Evolutionary conservation across 2,329 filamentous ascomycete genomes (phyloP), one percentile per base, ranked within the genome.

Genomic region (Talaromyces pinophilus): DNA sequence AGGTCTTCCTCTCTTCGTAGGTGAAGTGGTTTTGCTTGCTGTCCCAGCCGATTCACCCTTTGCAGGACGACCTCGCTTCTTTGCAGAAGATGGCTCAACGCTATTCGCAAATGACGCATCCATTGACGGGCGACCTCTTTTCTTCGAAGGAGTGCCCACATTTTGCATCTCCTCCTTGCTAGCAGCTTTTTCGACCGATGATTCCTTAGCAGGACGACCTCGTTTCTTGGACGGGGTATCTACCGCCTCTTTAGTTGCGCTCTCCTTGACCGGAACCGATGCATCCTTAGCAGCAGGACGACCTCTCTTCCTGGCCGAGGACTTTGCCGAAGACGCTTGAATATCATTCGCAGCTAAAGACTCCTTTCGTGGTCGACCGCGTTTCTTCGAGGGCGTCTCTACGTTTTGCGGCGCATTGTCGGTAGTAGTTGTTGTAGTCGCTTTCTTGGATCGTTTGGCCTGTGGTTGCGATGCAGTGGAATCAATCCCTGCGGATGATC

Each of bases 281-380:
- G 33, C 8, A 40, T 38, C n/a, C 17, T 59, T 59, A 46, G 44
- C n/a, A 22, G 54, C 30, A 40, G 54, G 54, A 59, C 54, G 54
- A 25, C 54, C 54, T 19, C 54, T 19, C 30, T 57, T 38, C 30
- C 28, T 40, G 5, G 19, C 35, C 38, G 57, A 40, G 5, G 35
- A 38, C 35, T 38, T 38, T 10, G 57, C 35, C 17, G 57, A 40
- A 17, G 57, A n/a, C 6, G 22, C 2, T 19, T 42, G 35, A n/a
- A 17, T 28, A 2, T 59, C 17, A 17, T 44, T 44, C 35, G 57
- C 57, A 10, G 57, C 57, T 59, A 42, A 17, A 10, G 57, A 59
- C 17, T 25, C 25, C 38, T 30, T 42, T 44, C 25, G 35, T n/a
- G 35, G 57, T n/a, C 57, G 35, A 35, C 57, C 57, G 3, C 57